Conservation (phyloP, 768 basidiomycete genomes). For the Boletus tomentosulus region DNA sequence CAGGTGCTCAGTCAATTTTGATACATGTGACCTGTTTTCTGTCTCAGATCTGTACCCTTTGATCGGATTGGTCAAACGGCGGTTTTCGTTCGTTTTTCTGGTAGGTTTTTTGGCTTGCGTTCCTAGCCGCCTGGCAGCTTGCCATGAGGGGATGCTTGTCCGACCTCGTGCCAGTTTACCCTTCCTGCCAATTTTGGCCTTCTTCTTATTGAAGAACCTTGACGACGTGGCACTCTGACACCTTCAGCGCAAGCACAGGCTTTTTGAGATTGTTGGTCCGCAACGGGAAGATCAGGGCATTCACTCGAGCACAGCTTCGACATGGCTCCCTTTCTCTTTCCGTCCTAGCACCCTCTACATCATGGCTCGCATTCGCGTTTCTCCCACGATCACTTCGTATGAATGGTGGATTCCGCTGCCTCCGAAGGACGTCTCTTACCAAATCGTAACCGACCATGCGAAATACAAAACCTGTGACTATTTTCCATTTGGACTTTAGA, state of each 20-base stretch:
- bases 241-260: constrained; percentile 11
- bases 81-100: constrained; percentile 10
- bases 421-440: constrained; percentile 29
- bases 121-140: constrained; percentile 16
- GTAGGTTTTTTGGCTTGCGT: constrained; percentile 16
- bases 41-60: constrained; percentile 10
- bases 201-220: constrained; percentile 23
- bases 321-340: constrained; percentile 4
- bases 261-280: constrained; percentile 17
- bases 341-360: not conserved
- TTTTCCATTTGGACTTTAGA: constrained; percentile 1
- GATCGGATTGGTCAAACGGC: constrained; percentile 13
- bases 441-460: constrained; percentile 22
- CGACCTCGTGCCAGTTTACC: constrained; percentile 30
- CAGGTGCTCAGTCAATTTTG: constrained; percentile 6
- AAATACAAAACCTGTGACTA: constrained; percentile 27
- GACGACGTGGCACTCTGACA: constrained; percentile 26
- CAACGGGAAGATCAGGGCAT: constrained; percentile 29
- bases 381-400: constrained; percentile 35
- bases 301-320: constrained; percentile 19
- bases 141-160: constrained; percentile 26
- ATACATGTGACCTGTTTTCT: constrained; percentile 2
- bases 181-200: constrained; percentile 23
- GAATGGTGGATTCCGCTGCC: constrained; percentile 24
- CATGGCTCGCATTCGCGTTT: constrained; percentile 12